Conservation (phyloP, 305 asterid species). For the Ruellia speciosa region DNA sequence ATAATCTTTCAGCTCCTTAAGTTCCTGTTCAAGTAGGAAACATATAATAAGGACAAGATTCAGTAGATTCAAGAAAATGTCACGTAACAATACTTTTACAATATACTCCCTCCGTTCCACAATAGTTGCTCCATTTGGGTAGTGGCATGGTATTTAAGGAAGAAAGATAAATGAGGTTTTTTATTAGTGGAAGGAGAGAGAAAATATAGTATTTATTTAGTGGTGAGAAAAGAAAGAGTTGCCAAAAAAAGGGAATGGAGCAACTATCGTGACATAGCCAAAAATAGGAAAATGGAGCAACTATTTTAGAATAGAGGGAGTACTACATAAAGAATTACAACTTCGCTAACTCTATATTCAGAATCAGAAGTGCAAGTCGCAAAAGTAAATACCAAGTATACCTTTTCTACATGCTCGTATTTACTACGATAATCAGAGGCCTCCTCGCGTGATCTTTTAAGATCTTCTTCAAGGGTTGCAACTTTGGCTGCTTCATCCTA, state of each 20-base stretch:
- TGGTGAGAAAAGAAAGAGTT: no score
- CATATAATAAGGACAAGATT: constrained; percentile 15
- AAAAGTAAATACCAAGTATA: constrained; percentile 19
- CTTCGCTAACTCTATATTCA: not conserved
- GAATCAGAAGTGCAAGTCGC: not conserved
- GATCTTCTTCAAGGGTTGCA: constrained; percentile 63
- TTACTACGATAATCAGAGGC: constrained; percentile 44
- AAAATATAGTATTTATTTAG: no score
- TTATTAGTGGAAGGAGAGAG: no score
- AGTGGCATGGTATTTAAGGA: no score
- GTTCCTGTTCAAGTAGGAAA: constrained; percentile 54
- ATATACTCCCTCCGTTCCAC: no score
- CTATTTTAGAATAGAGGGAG: no score
- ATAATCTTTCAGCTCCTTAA: constrained; percentile 65
- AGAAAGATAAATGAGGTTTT: no score
- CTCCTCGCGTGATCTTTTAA: constrained; percentile 52
- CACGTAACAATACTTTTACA: not conserved
- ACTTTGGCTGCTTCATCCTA: constrained; percentile 67
- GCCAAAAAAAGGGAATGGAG: no score
- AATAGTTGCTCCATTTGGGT: no score
- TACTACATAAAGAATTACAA: not conserved
- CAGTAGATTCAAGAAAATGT: not conserved
- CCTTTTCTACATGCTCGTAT: constrained; percentile 70
- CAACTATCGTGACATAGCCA: no score
- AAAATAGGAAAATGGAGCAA: no score